Percentiles rank a stretch among this genome's conserved stretches.
These are phyloP conservation scores for Hypericum perforatum DNA, from an alignment of 345 rosid genomes.

Conservation along the genomic window DNA sequence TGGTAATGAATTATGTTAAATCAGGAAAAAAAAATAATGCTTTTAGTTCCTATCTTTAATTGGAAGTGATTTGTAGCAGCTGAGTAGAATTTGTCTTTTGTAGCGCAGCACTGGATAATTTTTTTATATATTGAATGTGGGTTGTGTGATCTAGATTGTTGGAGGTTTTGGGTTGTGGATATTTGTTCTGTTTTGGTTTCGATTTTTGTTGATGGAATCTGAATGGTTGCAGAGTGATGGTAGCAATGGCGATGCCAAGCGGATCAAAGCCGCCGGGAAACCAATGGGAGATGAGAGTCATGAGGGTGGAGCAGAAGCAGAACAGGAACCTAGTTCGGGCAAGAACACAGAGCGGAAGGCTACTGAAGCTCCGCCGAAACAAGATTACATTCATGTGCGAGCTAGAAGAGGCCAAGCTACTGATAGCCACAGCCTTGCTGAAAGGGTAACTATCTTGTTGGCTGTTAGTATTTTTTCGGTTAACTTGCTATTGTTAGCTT, in stretches of 20 bases:
- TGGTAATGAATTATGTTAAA: no score
- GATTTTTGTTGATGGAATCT: background rate
- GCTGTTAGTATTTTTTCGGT: conserved; percentile 3
- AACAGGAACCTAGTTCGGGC: conserved; percentile 31
- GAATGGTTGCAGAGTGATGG: conserved; percentile 32
- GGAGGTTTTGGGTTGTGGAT: no score
- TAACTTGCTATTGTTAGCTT: no score
- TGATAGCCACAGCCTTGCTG: conserved; percentile 93
- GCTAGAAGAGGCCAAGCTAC: conserved; percentile 97
- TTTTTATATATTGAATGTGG: no score
- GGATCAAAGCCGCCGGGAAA: conserved; percentile 41
- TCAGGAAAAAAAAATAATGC: no score
- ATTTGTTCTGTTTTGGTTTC: no score
- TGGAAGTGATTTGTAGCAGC: no score
- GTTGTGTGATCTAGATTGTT: no score
- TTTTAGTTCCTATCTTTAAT: no score
- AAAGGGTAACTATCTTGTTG: conserved; percentile 53
- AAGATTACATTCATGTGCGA: conserved; percentile 86
- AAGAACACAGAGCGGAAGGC: conserved; percentile 37
- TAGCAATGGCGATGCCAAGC: conserved; percentile 31
- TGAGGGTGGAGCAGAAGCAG: conserved; percentile 35
- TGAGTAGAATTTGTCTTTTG: no score
- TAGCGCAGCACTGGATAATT: no score
- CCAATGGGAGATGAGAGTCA: conserved; percentile 28
- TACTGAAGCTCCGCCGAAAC: conserved; percentile 43